Percentiles rank a stretch among this genome's conserved stretches.
Evolutionary conservation across 2,329 filamentous ascomycete species (phyloP).

Genomic region (Aspergillus sp.): DNA sequence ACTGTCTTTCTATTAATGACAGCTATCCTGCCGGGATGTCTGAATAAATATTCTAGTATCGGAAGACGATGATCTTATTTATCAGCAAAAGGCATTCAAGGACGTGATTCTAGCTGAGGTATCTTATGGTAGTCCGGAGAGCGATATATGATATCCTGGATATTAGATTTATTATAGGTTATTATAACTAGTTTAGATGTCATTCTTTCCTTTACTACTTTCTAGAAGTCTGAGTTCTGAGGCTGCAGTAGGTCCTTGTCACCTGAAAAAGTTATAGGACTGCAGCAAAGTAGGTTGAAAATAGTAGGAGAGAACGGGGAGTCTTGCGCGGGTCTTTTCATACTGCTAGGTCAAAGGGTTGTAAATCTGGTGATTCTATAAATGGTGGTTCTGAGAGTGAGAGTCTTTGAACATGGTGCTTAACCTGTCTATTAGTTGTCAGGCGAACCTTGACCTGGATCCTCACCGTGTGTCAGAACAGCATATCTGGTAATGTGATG

Average conservation of each 20-base stretch:
- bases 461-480: not conserved
- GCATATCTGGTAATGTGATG: slow-evolving; percentile 4
- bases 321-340: not conserved
- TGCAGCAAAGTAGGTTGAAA: too few species aligned
- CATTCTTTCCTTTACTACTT: not conserved
- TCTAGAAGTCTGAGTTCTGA: not conserved
- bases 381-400: not conserved
- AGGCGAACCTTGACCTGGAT: not conserved
- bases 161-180: not conserved
- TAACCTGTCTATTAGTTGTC: not conserved
- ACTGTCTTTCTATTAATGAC: not conserved
- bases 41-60: not conserved
- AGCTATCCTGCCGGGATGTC: not conserved
- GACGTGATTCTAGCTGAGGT: not conserved
- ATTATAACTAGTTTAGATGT: not conserved
- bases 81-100: not conserved
- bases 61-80: not conserved
- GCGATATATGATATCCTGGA: not conserved
- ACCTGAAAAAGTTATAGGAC: not conserved
- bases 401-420: not conserved
- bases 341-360: not conserved
- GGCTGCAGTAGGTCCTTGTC: not conserved
- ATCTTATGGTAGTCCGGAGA: not conserved
- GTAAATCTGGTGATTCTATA: not conserved
- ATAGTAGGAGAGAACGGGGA: too few species aligned